Evolutionary conservation across 2,329 filamentous ascomycete genomes (phyloP).

Genomic region (Alternaria metachromatica): DNA sequence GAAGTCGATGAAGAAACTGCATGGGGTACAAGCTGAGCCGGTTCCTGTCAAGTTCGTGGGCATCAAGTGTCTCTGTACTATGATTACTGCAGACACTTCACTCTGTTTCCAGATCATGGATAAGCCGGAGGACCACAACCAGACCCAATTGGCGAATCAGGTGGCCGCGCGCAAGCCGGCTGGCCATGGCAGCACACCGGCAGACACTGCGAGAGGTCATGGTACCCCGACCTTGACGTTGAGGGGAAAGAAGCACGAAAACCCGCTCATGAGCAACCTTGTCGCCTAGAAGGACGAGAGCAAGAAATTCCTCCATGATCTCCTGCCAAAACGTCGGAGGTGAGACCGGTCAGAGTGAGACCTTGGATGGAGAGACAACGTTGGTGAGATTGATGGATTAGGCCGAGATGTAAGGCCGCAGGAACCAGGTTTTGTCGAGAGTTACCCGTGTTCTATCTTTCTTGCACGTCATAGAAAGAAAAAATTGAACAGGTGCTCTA

Average conservation of each 20-base stretch:
- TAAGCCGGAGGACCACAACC: neutral
- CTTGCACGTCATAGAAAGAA: no score
- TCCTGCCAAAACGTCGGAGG: neutral
- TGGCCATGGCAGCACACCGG: slow-evolving; percentile 13
- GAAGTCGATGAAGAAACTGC: slow-evolving; percentile 15
- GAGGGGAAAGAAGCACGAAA: slow-evolving; percentile 17
- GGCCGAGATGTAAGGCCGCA: neutral
- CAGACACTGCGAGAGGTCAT: slow-evolving; percentile 28
- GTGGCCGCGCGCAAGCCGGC: neutral
- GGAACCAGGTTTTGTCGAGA: neutral
- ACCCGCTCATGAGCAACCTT: slow-evolving; percentile 31
- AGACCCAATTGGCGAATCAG: neutral
- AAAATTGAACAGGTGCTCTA: no score
- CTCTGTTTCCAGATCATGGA: slow-evolving; percentile 35
- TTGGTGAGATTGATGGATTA: neutral
- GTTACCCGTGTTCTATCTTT: neutral
- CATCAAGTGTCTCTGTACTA: slow-evolving; percentile 29
- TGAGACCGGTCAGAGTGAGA: neutral
- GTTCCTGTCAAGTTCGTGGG: slow-evolving; percentile 28
- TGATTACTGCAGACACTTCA: slow-evolving; percentile 14
- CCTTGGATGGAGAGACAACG: neutral
- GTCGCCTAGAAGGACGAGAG: neutral
- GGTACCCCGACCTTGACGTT: slow-evolving; percentile 19
- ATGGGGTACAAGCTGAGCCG: slow-evolving; percentile 24
- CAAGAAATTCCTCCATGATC: neutral